Evolutionary conservation across 2,329 filamentous ascomycete species (phyloP).

Genomic region (Aspergillus novofumigatus): DNA sequence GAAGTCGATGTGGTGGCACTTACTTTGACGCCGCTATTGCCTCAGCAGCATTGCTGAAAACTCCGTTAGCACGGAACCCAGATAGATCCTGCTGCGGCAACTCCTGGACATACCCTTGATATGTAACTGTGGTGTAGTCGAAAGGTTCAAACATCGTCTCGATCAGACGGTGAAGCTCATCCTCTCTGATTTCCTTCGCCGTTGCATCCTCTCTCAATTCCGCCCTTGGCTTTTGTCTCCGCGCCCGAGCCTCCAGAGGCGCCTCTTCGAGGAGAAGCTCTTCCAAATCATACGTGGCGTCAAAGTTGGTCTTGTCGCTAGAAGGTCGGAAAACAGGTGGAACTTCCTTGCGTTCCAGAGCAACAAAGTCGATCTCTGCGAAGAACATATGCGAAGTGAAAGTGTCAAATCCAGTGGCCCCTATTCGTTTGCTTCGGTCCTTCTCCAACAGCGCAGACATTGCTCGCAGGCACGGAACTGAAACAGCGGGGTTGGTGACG

Average conservation of each 20-base stretch:
- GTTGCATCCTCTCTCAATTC: conserved; percentile 91
- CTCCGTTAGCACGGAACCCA: conserved; percentile 7
- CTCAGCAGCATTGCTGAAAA: conserved; percentile 32
- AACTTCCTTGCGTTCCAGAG: conserved; percentile 79
- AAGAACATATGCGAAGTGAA: conserved; percentile 92
- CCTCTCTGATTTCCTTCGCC: conserved; percentile 88
- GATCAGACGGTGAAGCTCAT: conserved; percentile 90
- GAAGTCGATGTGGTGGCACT: conserved; percentile 14
- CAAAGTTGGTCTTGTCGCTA: conserved; percentile 97
- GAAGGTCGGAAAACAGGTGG: conserved; percentile 90
- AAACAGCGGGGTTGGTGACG: conserved; percentile 87
- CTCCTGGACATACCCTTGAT: conserved; percentile 60
- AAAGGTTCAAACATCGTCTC: conserved; percentile 92
- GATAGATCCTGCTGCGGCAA: background rate
- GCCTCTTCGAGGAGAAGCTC: conserved; percentile 92
- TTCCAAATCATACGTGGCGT: conserved; percentile 95
- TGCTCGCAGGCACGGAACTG: conserved; percentile 80
- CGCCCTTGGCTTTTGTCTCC: conserved; percentile 89
- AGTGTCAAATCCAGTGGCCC: conserved; percentile 73
- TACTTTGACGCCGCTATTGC: conserved; percentile 36
- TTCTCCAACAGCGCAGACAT: conserved; percentile 79
- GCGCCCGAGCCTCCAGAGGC: conserved; percentile 83
- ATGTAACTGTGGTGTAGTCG: conserved; percentile 83
- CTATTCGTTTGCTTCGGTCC: conserved; percentile 76
- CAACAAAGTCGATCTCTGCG: conserved; percentile 74